These are phyloP conservation scores for Acanthamoeba royreba DNA, from an alignment of 208 protist genomes.

Conservation along the genomic window DNA sequence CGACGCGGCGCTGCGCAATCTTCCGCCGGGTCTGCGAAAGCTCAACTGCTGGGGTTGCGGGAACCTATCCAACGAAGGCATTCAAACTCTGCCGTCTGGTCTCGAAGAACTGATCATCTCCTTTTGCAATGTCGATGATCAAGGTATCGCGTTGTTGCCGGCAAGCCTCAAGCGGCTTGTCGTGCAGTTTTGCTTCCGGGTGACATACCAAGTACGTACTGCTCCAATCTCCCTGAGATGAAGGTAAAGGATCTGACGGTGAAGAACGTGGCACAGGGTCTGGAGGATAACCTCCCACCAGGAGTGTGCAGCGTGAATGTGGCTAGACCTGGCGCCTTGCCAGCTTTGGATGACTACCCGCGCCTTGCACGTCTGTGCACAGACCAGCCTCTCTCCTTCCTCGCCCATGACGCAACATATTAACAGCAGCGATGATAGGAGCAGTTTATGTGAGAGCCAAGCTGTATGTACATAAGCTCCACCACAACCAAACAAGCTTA, in stretches of 20 bases:
- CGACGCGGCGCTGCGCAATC: not conserved
- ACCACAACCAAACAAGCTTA: no score
- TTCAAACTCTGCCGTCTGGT: not conserved
- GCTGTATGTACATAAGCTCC: no score
- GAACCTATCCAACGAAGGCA: not conserved
- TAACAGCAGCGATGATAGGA: no score
- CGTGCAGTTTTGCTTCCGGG: not conserved
- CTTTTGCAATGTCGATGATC: not conserved
- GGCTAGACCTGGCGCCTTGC: not conserved
- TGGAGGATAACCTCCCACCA: not conserved
- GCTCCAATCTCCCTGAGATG: not conserved
- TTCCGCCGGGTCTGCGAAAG: not conserved
- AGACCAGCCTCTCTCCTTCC: not conserved
- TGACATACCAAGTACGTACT: not conserved
- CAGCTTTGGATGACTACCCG: not conserved
- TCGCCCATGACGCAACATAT: no score
- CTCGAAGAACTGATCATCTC: not conserved
- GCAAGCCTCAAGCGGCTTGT: not conserved
- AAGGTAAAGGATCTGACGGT: not conserved
- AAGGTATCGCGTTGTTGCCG: not conserved
- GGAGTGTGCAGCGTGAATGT: not conserved
- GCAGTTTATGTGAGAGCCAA: no score
- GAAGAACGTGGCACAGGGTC: not conserved
- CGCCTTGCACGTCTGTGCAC: not conserved
- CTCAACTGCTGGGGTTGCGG: not conserved